phyloP scores from a whole-genome alignment of 2,329 filamentous ascomycete species.

The Epichloe amarillans region DNA sequence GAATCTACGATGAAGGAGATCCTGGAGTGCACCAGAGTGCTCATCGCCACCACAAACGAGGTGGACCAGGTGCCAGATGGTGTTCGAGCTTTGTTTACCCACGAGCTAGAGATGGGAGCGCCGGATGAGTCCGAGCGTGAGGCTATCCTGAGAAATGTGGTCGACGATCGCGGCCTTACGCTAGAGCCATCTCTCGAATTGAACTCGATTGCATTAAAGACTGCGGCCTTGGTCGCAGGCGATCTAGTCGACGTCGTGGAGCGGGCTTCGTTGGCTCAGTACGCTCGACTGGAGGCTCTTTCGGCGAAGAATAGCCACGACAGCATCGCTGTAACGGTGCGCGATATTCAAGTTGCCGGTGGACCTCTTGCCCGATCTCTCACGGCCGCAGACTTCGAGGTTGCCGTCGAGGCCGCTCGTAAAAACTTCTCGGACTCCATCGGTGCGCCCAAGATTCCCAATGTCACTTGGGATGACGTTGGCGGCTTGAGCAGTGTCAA shows the following conservation, averaged over 20 bases:
- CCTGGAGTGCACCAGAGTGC: constrained; percentile 61
- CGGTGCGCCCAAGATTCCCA: constrained; percentile 93
- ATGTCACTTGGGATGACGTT: constrained; percentile 92
- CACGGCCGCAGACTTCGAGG: constrained; percentile 72
- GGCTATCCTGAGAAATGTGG: constrained; percentile 66
- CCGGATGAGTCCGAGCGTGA: constrained; percentile 89
- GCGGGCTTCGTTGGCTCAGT: constrained; percentile 66
- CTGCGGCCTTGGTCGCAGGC: constrained; percentile 85
- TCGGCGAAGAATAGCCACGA: constrained; percentile 33
- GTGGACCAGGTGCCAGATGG: constrained; percentile 89
- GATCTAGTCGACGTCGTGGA: constrained; percentile 92
- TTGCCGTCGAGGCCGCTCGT: constrained; percentile 86
- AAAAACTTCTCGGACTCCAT: constrained; percentile 98
- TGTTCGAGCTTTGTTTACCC: constrained; percentile 81
- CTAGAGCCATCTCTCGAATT: constrained; percentile 76
- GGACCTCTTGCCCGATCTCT: constrained; percentile 67
- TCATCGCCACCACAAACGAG: constrained; percentile 90
- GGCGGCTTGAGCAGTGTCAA: constrained; percentile 89
- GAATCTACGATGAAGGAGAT: constrained; percentile 74
- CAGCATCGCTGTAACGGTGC: constrained; percentile 42
- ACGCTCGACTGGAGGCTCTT: constrained; percentile 60
- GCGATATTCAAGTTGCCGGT: constrained; percentile 80
- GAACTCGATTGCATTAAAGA: constrained; percentile 78
- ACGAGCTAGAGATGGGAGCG: constrained; percentile 86
- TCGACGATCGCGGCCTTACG: constrained; percentile 62